phyloP scores from a whole-genome alignment of 768 basidiomycete genomes.

The Termitomyces sp. region DNA sequence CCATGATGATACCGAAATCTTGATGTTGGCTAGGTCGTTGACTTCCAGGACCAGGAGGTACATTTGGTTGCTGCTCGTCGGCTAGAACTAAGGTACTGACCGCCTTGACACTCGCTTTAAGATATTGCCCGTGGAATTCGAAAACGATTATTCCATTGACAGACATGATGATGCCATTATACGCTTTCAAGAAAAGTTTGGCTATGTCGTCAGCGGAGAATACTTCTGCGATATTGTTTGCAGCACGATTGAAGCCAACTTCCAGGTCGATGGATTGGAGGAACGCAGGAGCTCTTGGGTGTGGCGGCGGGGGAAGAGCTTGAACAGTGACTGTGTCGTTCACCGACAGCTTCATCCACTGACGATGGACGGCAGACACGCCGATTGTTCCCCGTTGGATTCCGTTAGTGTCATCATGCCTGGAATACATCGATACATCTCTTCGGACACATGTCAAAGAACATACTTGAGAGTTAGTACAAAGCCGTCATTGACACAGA shows the following conservation, averaged over 20 bases:
- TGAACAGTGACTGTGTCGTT: slow-evolving; percentile 73
- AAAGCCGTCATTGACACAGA: slow-evolving; percentile 66
- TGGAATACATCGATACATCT: slow-evolving; percentile 20
- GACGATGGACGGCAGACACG: slow-evolving; percentile 72
- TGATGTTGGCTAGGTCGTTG: slow-evolving; percentile 20
- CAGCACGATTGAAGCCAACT: slow-evolving; percentile 54
- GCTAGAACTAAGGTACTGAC: slow-evolving; percentile 56
- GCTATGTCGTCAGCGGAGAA: slow-evolving; percentile 88
- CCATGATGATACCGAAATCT: slow-evolving; percentile 74
- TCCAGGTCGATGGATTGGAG: slow-evolving; percentile 80
- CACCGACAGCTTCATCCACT: slow-evolving; percentile 86
- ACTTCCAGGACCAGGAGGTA: slow-evolving; percentile 19
- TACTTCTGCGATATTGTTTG: slow-evolving; percentile 53
- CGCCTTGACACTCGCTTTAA: slow-evolving; percentile 65
- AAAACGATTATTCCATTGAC: slow-evolving; percentile 69
- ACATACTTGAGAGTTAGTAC: slow-evolving; percentile 69
- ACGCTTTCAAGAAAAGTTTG: slow-evolving; percentile 66
- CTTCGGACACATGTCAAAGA: not conserved
- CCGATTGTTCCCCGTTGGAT: slow-evolving; percentile 67
- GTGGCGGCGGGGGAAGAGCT: slow-evolving; percentile 47
- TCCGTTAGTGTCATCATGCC: slow-evolving; percentile 74
- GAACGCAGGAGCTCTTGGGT: slow-evolving; percentile 49
- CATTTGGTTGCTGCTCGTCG: slow-evolving; percentile 48
- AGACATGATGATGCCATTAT: slow-evolving; percentile 65
- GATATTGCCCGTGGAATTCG: slow-evolving; percentile 82